Conservation (phyloP, 1,139 yeast genomes). For the Insectozyma bohioensis region DNA sequence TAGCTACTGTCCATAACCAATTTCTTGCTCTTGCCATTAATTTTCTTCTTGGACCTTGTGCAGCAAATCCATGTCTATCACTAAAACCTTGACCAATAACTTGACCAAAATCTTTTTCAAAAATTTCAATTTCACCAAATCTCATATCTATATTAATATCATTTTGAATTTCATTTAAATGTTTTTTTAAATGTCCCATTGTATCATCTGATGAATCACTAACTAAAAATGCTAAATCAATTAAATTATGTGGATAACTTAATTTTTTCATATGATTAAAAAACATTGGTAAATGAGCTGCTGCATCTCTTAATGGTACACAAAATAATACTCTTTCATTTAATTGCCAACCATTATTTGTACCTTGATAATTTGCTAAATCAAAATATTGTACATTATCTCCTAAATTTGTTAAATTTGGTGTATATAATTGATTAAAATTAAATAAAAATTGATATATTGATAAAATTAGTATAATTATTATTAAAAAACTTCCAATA, state of each 20-base stretch:
- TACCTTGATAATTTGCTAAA: constrained; percentile 42
- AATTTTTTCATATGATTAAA: constrained; percentile 56
- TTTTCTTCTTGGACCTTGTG: constrained; percentile 54
- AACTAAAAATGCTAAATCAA: constrained; percentile 58
- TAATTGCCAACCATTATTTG: constrained; percentile 53
- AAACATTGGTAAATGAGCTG: constrained; percentile 63
- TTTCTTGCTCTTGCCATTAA: constrained; percentile 56
- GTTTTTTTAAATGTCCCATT: constrained; percentile 45
- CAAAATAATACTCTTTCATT: constrained; percentile 56
- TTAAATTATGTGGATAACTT: constrained; percentile 56
- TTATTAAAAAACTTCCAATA: neutral
- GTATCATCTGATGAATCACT: constrained; percentile 60
- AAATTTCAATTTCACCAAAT: constrained; percentile 58
- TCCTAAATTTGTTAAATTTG: constrained; percentile 23
- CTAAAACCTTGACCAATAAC: constrained; percentile 52
- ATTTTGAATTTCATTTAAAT: constrained; percentile 44
- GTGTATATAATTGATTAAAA: constrained; percentile 18
- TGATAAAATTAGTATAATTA: constrained; percentile 9
- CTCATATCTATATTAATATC: constrained; percentile 40
- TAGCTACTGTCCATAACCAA: constrained; percentile 53
- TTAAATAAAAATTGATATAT: constrained; percentile 4
- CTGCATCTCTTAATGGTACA: constrained; percentile 62
- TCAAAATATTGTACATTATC: constrained; percentile 44
- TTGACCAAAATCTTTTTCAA: constrained; percentile 54
- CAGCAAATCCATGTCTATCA: constrained; percentile 55